Evolutionary conservation across 306 rosid genomes (phyloP), one percentile per base, ranked within the genome.

Genomic region (Prunus kanzakura): DNA sequence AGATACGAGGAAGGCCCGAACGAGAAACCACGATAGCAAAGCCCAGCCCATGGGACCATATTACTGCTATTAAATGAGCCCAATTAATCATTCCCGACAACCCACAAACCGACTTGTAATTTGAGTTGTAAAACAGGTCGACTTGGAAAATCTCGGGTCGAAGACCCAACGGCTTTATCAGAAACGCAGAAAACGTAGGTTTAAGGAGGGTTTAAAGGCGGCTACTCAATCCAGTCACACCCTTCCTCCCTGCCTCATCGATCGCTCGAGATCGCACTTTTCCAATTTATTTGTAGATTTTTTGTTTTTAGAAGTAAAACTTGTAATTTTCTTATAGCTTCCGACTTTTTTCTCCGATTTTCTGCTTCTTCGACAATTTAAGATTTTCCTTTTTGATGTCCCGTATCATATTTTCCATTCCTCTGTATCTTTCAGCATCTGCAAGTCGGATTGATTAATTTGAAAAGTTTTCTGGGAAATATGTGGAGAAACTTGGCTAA

Each of bases 181-280:
- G 18, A 32, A 12, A 14, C 7, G 8, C 3, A 27, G 46, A 41
- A 12, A 12, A 19, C 81, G 49, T 82, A 91, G 97, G 91, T 89
- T 91, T 89, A 81, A 77, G 86, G 74, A 86, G 88, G 97, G 96
- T 85, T 90, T 90, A 79, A 56, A 84, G 88, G 92, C 93, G 82
- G 93, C 93, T 70, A 13, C 78, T 61, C 8, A 38, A 27, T 10
- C 16, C 47, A 10, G 20, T 5, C 56, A 8, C 41, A 20, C 57
- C 67, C 23, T 50, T 32, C 12, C 69, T 30, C 51, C 12, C 47
- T 27, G 14, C 47, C 62, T 30, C 35, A 3, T 61, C 43, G 43
- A 38, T 38, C 43, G 43, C 43, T 7, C 38, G 25, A 5, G 23
- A 61, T 30, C 71, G 11, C 69, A 72, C 23, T 51, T 64, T 73